Evolutionary conservation across 495 filamentous ascomycete genomes (phyloP).

Genomic region (Lepraria neglecta): DNA sequence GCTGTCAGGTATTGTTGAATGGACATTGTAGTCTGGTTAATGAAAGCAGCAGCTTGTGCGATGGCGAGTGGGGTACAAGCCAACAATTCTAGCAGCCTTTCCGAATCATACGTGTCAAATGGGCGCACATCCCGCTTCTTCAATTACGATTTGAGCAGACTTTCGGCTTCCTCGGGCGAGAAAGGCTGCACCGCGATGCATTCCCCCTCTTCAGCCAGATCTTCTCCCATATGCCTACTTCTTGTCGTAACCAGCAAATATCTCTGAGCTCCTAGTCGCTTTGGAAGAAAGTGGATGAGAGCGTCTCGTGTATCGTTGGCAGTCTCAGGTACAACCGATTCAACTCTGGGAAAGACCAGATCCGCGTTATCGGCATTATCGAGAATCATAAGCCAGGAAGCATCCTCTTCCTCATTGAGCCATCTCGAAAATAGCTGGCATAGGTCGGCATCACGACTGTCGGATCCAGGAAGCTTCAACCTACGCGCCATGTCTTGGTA

Average conservation of each 20-base stretch:
- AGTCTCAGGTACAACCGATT: too few relatives aligned
- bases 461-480: background rate
- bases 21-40: background rate
- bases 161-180: background rate
- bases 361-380: too few relatives aligned
- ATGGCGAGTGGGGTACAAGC: too few relatives aligned
- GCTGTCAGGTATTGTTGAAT: background rate
- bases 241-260: background rate
- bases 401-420: too few relatives aligned
- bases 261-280: background rate
- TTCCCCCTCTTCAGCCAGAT: background rate
- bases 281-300: background rate
- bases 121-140: background rate
- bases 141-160: background rate
- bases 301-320: too few relatives aligned
- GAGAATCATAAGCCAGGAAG: too few relatives aligned
- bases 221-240: background rate
- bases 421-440: background rate
- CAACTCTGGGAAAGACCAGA: too few relatives aligned
- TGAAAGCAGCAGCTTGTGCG: too few relatives aligned
- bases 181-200: conserved; percentile 1
- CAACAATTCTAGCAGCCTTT: background rate
- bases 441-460: background rate
- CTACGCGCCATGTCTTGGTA: background rate
- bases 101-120: background rate